Evolutionary conservation across 139 green algal genomes (phyloP).

Genomic region (Pleodorina starrii): DNA sequence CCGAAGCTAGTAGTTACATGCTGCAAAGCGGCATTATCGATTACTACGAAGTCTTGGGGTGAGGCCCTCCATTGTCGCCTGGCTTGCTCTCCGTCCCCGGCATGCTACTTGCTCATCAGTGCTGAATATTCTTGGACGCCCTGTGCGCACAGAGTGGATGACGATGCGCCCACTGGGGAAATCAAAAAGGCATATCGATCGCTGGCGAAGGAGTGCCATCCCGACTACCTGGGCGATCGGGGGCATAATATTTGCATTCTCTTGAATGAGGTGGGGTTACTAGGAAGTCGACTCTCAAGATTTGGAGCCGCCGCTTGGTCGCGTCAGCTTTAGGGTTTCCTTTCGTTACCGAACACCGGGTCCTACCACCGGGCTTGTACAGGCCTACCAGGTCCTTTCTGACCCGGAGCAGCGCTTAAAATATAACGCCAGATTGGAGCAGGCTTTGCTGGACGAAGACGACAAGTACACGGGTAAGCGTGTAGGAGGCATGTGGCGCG

Average conservation of each 20-base stretch:
- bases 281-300: background rate
- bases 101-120: background rate
- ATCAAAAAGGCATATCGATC: conserved; percentile 87
- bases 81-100: background rate
- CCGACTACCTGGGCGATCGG: conserved; percentile 75
- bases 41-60: conserved; percentile 81
- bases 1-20: conserved; percentile 31
- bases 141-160: conserved; percentile 62
- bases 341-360: background rate
- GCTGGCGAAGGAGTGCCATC: conserved; percentile 81
- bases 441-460: conserved; percentile 70
- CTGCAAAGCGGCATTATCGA: conserved; percentile 71
- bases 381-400: conserved; percentile 73
- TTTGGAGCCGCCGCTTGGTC: background rate
- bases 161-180: conserved; percentile 70
- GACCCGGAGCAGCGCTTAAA: conserved; percentile 55
- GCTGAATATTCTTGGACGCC: background rate
- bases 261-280: conserved; percentile 81
- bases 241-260: conserved; percentile 91
- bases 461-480: conserved; percentile 82
- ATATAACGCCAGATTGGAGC: conserved; percentile 82
- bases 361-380: background rate
- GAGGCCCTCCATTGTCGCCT: background rate
- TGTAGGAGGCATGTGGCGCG: background rate
- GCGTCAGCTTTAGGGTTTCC: conserved; percentile 7